Percentiles rank a stretch among this genome's conserved stretches.
Evolutionary conservation across 208 protist species (phyloP).

Genomic region (Trypanosoma platydactyli): DNA sequence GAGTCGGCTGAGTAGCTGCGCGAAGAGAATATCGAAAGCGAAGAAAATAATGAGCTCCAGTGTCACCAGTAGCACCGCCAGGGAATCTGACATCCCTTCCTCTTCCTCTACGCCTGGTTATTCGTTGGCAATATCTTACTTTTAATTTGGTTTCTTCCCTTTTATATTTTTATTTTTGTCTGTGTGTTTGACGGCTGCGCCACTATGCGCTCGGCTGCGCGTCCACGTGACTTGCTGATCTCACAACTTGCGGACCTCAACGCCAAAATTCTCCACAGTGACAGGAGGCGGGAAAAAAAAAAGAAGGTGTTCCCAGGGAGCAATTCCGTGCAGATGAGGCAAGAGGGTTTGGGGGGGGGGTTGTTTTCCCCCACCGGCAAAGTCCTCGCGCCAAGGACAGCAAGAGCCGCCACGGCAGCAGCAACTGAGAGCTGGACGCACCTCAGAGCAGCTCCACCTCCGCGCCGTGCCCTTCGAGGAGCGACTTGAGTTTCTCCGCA

Average conservation of each 20-base stretch:
- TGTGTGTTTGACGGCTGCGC: not conserved
- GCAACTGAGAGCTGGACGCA: no score
- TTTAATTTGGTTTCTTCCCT: not conserved
- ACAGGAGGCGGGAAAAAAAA: no score
- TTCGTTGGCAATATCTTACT: not conserved
- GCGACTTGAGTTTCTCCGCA: slow-evolving; percentile 36
- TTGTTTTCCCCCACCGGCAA: no score
- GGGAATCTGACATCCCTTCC: slow-evolving; percentile 28
- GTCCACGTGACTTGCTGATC: no score
- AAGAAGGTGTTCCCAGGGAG: no score
- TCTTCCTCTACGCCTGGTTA: not conserved
- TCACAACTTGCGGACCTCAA: no score
- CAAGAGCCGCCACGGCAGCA: no score
- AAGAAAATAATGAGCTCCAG: slow-evolving; percentile 62
- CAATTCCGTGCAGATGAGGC: no score
- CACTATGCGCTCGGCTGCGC: no score
- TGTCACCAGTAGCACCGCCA: slow-evolving; percentile 36
- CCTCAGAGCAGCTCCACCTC: slow-evolving; percentile 37
- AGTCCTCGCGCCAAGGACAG: no score
- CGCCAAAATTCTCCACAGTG: no score
- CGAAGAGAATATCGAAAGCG: slow-evolving; percentile 56
- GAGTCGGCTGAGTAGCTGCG: slow-evolving; percentile 43
- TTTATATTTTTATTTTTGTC: slow-evolving; percentile 13
- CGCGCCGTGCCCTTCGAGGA: slow-evolving; percentile 28
- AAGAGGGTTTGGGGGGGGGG: no score